Evolutionary conservation across 768 basidiomycete species (phyloP), one percentile per base, ranked within the genome.

Genomic region (Termitomyces sp.): DNA sequence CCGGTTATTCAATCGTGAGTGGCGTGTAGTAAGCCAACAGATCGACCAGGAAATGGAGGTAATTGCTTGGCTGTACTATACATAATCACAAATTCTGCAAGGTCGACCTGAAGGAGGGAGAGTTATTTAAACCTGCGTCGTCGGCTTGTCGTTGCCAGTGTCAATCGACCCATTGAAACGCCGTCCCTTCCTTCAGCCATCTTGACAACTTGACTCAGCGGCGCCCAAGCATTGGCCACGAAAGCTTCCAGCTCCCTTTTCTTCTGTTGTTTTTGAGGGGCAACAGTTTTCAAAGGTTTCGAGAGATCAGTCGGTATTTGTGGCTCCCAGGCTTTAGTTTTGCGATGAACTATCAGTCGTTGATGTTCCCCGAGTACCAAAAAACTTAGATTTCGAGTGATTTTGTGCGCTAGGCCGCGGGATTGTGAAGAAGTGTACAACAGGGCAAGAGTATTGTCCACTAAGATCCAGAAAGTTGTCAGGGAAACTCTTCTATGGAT

Each of bases 361-460:
- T 60, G 55, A 61, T 69, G 76, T 69, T 76, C 69, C 38, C 63
- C 62, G 54, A 65, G 73, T 32, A 74, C 62, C 51, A 82, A 61
- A 22, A 74, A 66, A 10, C 70, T 69, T 13, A 87, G 69, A 63
- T 89, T 88, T 18, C 78, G 78, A 6, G 85, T 83, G 6, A 84
- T 62, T 56, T 71, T 72, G 65, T 88, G 85, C 11, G 87, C 68
- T 14, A 87, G 70, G 14, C 89, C 89, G 28, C 86, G 80, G 35
- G 82, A 79, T 57, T 75, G 74, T 3, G 81, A 79, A n/a, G 89
- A 85, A 28, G 76, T 81, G 69, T 82, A 78, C 47, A 91, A 67
- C 9, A 91, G 62, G 33, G 76, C 74, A 41, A 91, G 74, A 0
- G 88, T 89, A 58, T 76, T 79, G 64, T 91, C 88, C 69, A 88